A percentile compares a stretch with the other conserved stretches of the same genome.
phyloP scores from a whole-genome alignment of 805 yeast genomes.

The Ogataea paraovalis region DNA sequence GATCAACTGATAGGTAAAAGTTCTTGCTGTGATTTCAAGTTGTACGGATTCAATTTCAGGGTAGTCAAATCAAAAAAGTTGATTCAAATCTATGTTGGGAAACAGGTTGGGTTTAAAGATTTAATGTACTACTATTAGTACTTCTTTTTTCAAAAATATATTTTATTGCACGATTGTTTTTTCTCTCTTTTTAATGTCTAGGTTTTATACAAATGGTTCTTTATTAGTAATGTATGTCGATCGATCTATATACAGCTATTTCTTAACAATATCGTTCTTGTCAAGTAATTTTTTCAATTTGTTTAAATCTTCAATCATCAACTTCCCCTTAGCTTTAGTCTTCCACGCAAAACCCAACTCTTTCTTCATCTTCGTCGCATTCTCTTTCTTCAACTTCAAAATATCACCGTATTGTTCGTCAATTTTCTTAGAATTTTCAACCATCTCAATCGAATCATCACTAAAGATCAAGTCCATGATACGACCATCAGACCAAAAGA shows the following conservation, averaged over 20 bases:
- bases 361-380: slow-evolving; percentile 45
- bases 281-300: slow-evolving; percentile 23
- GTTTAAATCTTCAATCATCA: slow-evolving; percentile 41
- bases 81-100: slow-evolving; percentile 19
- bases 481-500: slow-evolving; percentile 91
- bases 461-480: slow-evolving; percentile 80
- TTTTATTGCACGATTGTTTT: not conserved
- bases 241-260: not conserved
- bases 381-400: slow-evolving; percentile 39
- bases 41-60: slow-evolving; percentile 27
- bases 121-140: slow-evolving; percentile 17
- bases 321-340: slow-evolving; percentile 42
- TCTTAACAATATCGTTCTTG: not conserved
- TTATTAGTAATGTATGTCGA: no score
- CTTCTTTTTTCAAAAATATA: not conserved
- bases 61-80: slow-evolving; percentile 11
- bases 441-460: slow-evolving; percentile 69
- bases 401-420: slow-evolving; percentile 30
- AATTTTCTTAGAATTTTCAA: slow-evolving; percentile 47
- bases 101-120: slow-evolving; percentile 19
- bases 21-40: slow-evolving; percentile 10
- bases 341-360: slow-evolving; percentile 62
- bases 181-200: not conserved
- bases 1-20: slow-evolving; percentile 6
- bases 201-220: no score